Evolutionary conservation across 139 green algal species (phyloP).

Genomic region (Pycnococcus provasolii): DNA sequence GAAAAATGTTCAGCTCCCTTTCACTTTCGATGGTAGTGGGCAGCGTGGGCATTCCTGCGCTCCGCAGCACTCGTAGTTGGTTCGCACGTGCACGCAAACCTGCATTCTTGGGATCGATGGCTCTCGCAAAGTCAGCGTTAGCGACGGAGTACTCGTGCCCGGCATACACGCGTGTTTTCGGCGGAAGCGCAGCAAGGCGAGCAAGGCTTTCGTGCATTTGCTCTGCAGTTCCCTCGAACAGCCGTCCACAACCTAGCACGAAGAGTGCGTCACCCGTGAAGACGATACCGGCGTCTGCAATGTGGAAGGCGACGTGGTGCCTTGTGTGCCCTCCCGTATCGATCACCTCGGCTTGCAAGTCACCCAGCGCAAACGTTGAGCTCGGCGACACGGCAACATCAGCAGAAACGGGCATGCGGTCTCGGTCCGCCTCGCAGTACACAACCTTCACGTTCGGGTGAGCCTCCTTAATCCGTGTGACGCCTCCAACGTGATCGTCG

Average conservation of each 20-base stretch:
- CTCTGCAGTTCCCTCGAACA: conserved; percentile 12
- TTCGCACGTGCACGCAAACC: conserved; percentile 10
- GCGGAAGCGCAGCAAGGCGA: conserved; percentile 25
- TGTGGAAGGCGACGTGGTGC: conserved; percentile 17
- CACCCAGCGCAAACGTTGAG: too few species aligned
- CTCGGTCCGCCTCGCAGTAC: not conserved
- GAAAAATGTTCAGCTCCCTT: conserved; percentile 9
- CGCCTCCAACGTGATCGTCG: too few species aligned
- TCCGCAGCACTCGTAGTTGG: conserved; percentile 19
- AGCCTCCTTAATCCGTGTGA: too few species aligned
- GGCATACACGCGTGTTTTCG: conserved; percentile 32
- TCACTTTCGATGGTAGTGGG: conserved; percentile 10
- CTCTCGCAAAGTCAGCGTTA: conserved; percentile 34
- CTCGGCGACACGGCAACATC: too few species aligned
- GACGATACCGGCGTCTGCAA: not conserved
- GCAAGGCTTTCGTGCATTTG: conserved; percentile 36
- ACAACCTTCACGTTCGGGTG: too few species aligned
- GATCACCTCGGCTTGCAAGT: conserved; percentile 16
- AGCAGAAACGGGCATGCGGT: too few species aligned
- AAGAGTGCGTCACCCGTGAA: conserved; percentile 22
- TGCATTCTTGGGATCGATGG: conserved; percentile 30
- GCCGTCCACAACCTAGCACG: conserved; percentile 4
- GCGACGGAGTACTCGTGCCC: conserved; percentile 41
- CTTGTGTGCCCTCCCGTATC: conserved; percentile 37
- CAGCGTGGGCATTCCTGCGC: conserved; percentile 25